Percentiles rank a stretch among this genome's conserved stretches.
Evolutionary conservation across 495 filamentous ascomycete genomes (phyloP).

Genomic region (Opeltia flavorubescens): DNA sequence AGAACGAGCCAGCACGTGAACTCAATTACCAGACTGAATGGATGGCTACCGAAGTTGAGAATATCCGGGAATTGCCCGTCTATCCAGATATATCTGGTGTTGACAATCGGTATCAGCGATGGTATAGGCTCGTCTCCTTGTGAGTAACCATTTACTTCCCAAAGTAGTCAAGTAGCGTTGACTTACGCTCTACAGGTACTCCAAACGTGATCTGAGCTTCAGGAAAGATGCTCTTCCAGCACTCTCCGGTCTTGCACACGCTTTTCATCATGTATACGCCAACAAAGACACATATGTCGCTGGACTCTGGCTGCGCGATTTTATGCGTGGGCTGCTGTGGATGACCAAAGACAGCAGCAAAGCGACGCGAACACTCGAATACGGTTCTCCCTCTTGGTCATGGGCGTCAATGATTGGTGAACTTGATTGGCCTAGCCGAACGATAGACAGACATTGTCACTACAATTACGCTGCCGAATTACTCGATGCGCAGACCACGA

Average conservation of each 20-base stretch:
- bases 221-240: not conserved
- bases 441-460: not conserved
- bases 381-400: constrained; percentile 7
- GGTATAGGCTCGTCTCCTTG: too few relatives aligned
- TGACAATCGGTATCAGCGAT: not conserved
- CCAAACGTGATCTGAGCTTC: not conserved
- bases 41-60: not conserved
- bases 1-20: not conserved
- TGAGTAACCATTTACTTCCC: not conserved
- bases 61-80: not conserved
- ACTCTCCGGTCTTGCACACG: not conserved
- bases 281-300: constrained; percentile 1
- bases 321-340: constrained; percentile 1
- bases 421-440: not conserved
- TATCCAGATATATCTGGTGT: rapidly evolving
- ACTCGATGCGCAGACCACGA: not conserved
- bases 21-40: not conserved
- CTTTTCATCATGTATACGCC: not conserved
- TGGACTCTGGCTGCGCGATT: constrained; percentile 4
- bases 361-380: not conserved
- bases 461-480: not conserved
- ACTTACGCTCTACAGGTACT: not conserved
- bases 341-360: not conserved
- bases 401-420: constrained; percentile 3
- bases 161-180: not conserved